A percentile compares a stretch with the other conserved stretches of the same genome.
phyloP scores from a whole-genome alignment of 129 eudicot species.

The Saposhnikovia divaricata region DNA sequence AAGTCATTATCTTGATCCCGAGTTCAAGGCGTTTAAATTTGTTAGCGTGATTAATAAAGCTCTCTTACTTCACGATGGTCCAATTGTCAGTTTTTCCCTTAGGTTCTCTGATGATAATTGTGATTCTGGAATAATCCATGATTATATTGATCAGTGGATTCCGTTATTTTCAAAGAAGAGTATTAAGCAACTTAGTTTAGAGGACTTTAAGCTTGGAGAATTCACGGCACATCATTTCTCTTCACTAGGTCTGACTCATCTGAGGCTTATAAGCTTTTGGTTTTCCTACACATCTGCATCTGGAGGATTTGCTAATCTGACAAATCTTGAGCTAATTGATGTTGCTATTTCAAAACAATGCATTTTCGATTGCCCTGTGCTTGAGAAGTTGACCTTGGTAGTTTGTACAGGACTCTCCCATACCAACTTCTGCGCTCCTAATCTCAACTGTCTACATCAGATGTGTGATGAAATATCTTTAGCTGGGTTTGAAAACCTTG shows the following conservation, averaged over 20 bases:
- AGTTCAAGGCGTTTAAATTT: too few species aligned
- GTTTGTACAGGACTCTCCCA: not conserved
- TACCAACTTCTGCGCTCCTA: not conserved
- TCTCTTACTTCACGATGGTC: not conserved
- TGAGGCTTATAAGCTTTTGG: not conserved
- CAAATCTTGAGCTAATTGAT: not conserved
- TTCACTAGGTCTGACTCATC: not conserved
- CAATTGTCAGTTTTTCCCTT: not conserved
- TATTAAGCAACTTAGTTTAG: not conserved
- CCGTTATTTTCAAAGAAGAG: not conserved
- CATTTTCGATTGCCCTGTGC: not conserved
- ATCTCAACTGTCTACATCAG: not conserved
- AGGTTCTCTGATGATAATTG: not conserved
- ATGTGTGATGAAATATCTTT: not conserved
- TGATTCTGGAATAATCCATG: not conserved
- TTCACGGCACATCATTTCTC: not conserved
- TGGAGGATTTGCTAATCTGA: not conserved
- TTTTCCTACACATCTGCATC: not conserved
- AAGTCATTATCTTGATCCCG: not conserved
- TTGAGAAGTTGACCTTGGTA: not conserved
- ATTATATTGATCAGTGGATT: not conserved
- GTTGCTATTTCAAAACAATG: not conserved
- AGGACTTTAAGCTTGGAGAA: not conserved
- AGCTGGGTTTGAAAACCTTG: not conserved
- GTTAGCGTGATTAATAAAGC: not conserved